Evolutionary conservation across 352 stramenopile genomes (phyloP).

Genomic region (Pythium scleroteichum): DNA sequence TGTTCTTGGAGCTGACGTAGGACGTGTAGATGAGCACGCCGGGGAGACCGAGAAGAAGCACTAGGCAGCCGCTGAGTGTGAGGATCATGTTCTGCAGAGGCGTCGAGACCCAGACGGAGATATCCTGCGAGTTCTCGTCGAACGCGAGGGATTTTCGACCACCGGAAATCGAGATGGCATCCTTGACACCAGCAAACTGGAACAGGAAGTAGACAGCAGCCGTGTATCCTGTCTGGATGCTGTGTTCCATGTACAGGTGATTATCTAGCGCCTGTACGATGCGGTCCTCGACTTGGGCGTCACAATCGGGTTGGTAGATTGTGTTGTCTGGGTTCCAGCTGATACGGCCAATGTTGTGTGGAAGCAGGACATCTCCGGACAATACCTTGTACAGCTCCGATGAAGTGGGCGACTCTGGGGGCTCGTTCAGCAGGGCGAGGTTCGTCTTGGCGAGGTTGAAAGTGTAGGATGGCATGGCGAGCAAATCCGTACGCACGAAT

Average conservation of each 20-base stretch:
- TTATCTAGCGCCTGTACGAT: constrained; percentile 6
- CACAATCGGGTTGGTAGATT: not conserved
- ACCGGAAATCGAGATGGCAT: not conserved
- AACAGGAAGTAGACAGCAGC: constrained; percentile 4
- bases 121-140: constrained; percentile 1
- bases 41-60: constrained; percentile 2
- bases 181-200: not conserved
- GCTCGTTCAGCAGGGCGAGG: not conserved
- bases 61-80: constrained; percentile 8
- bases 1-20: not conserved
- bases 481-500: not conserved
- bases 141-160: not conserved
- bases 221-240: constrained; percentile 4
- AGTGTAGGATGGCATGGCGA: not conserved
- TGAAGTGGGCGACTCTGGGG: not conserved
- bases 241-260: constrained; percentile 23
- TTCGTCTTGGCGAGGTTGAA: too few species aligned
- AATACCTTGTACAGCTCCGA: not conserved
- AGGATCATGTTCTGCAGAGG: constrained; percentile 12
- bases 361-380: constrained; percentile 10
- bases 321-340: not conserved
- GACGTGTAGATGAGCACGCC: too few species aligned
- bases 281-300: constrained; percentile 10
- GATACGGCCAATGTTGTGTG: constrained; percentile 9
- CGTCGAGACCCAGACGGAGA: constrained; percentile 11